Conservation (phyloP, 192 early-diverging fungal genomes). For the Backusella macrospora region DNA sequence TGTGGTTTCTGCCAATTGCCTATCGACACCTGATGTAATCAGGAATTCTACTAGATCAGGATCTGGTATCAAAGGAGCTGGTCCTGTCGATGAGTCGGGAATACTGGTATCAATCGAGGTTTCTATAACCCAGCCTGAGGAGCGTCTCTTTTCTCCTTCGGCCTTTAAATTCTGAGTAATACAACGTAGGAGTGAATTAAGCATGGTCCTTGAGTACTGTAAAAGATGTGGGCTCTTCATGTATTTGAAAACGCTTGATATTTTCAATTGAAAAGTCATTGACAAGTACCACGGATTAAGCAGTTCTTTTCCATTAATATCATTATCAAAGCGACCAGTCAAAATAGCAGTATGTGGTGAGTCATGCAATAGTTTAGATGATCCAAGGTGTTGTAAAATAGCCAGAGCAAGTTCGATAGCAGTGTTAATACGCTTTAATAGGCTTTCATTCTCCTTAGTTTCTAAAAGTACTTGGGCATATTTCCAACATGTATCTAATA, state of each 20-base stretch:
- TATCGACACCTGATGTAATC: neutral
- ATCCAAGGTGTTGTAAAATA: slow-evolving; percentile 69
- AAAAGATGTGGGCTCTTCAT: slow-evolving; percentile 68
- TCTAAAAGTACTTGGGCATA: slow-evolving; percentile 38
- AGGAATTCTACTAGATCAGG: neutral
- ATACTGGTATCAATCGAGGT: neutral
- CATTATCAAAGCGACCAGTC: slow-evolving; percentile 55
- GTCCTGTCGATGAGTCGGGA: neutral
- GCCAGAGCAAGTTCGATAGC: slow-evolving; percentile 60
- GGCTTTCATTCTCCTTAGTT: neutral
- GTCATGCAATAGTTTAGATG: slow-evolving; percentile 71
- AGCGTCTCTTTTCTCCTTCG: slow-evolving; percentile 59
- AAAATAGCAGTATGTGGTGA: slow-evolving; percentile 69
- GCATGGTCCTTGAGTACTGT: slow-evolving; percentile 52
- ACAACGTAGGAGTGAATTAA: slow-evolving; percentile 62
- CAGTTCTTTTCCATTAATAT: neutral
- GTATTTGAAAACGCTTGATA: slow-evolving; percentile 61
- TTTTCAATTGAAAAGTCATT: slow-evolving; percentile 56
- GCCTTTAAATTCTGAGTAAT: slow-evolving; percentile 71
- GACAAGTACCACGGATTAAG: slow-evolving; percentile 44
- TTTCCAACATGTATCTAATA: slow-evolving; percentile 49
- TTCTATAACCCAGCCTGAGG: neutral
- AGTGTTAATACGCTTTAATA: slow-evolving; percentile 43
- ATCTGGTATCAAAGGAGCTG: neutral
- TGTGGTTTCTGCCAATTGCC: slow-evolving; percentile 1